Evolutionary conservation across 139 green algal genomes (phyloP), one percentile per base, ranked within the genome.

Genomic region (Chlorella vulgaris): DNA sequence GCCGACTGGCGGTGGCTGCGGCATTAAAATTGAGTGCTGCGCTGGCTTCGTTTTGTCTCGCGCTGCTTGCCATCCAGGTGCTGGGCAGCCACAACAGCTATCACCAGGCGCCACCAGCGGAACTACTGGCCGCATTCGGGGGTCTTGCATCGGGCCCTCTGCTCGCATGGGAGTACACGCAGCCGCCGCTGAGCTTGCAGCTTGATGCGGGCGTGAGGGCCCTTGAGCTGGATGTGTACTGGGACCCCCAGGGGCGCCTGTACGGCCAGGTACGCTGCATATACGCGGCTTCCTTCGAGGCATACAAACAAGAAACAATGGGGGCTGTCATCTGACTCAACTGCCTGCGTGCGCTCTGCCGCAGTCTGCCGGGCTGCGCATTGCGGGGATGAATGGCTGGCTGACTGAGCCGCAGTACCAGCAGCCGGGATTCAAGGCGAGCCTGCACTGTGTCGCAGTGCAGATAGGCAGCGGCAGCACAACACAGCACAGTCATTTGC

Each of bases 1-100:
- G 36, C 66, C 29, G 29, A 36, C 21, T 33, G 7, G 21, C 29
- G n/a, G n/a, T n/a, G n/a, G 1, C 35, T 36, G 13, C 18, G 21
- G 10, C 1, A 18, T 40, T 31, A 15, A 18, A 35, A 26, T 6
- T 15, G 40, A 1, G 1, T 40, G 69, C 69, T 62, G 69, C 69
- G 19, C 28, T 40, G 26, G 69, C 40, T 24, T 47, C 7, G 19
- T 21, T 19, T 29, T 65, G 13, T n/a, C 29, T 22, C 69, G 18
- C 19, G 4, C 69, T 65, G 39, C 68, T 51, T 63, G 63, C 33
- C 35, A 40, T 29, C 28, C 81, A 88, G 78, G 84, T 88, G 13
- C 63, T 88, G 39, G 84, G 81, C 26, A 77, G 74, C 0, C 84
- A 88, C 82, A 88, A 88, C 71, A 81, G 65, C 65, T 88, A 88